Evolutionary conservation across 352 stramenopile species (phyloP).

Genomic region (Phytopythium oedochilum): DNA sequence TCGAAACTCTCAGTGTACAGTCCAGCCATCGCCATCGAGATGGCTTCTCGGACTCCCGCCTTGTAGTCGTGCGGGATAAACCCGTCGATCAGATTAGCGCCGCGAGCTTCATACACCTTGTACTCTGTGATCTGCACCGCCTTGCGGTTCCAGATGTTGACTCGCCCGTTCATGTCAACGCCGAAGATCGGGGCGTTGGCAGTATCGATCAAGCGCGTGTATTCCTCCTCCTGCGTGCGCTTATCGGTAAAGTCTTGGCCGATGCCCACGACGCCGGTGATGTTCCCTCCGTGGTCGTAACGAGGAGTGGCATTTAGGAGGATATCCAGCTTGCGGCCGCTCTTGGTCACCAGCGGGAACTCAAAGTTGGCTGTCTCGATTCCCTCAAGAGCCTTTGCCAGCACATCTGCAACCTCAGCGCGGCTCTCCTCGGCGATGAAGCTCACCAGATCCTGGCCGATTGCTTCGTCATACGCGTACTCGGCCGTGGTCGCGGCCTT

Average conservation of each 20-base stretch:
- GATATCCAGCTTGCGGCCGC: slow-evolving; percentile 63
- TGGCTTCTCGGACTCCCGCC: slow-evolving; percentile 45
- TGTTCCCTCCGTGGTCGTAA: slow-evolving; percentile 64
- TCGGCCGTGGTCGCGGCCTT: slow-evolving; percentile 86
- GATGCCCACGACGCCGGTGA: slow-evolving; percentile 75
- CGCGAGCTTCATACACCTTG: slow-evolving; percentile 84
- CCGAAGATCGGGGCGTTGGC: slow-evolving; percentile 90
- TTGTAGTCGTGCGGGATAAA: slow-evolving; percentile 85
- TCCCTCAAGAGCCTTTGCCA: slow-evolving; percentile 59
- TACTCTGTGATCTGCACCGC: slow-evolving; percentile 90
- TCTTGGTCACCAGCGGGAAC: slow-evolving; percentile 78
- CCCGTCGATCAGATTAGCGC: slow-evolving; percentile 80
- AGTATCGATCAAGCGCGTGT: slow-evolving; percentile 85
- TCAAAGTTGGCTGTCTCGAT: slow-evolving; percentile 82
- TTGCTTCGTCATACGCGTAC: slow-evolving; percentile 84
- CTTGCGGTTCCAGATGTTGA: slow-evolving; percentile 92
- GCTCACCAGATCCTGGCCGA: slow-evolving; percentile 66
- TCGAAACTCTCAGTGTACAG: slow-evolving; percentile 81
- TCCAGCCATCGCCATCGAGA: slow-evolving; percentile 58
- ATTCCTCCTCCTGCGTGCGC: slow-evolving; percentile 83
- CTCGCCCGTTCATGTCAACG: slow-evolving; percentile 72
- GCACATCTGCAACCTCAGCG: slow-evolving; percentile 53
- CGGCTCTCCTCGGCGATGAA: slow-evolving; percentile 71
- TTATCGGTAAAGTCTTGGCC: slow-evolving; percentile 82
- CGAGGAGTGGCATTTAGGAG: slow-evolving; percentile 75